Evolutionary conservation across 768 basidiomycete species (phyloP).

Genomic region (Suillus decipiens): DNA sequence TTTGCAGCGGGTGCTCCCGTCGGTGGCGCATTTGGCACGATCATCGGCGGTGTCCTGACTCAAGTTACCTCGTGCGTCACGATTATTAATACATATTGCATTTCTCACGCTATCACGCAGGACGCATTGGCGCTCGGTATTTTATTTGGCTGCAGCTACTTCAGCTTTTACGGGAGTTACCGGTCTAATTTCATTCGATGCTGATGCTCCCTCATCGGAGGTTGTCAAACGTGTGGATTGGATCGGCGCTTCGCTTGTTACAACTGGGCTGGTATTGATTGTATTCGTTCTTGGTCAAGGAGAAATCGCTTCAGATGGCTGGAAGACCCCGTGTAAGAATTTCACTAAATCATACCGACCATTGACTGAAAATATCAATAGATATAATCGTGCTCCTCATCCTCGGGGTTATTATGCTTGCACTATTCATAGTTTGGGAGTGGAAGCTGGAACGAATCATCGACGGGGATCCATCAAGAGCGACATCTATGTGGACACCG

Average conservation of each 20-base stretch:
- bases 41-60: conserved; percentile 72
- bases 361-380: conserved; percentile 26
- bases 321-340: conserved; percentile 57
- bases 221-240: conserved; percentile 64
- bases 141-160: conserved; percentile 63
- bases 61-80: conserved; percentile 44
- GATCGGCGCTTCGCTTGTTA: conserved; percentile 70
- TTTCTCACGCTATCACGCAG: conserved; percentile 16
- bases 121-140: conserved; percentile 65
- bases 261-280: conserved; percentile 66
- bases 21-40: conserved; percentile 70
- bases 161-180: conserved; percentile 51
- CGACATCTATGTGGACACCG: conserved; percentile 37
- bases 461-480: conserved; percentile 15
- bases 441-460: conserved; percentile 48
- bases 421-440: conserved; percentile 68
- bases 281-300: conserved; percentile 76
- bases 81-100: background rate
- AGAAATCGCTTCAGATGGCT: conserved; percentile 56
- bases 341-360: conserved; percentile 12
- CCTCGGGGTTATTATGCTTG: conserved; percentile 56
- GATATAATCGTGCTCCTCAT: conserved; percentile 76
- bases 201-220: conserved; percentile 46
- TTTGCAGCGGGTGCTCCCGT: conserved; percentile 86
- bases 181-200: conserved; percentile 61